Base-by-base conservation (phyloP, 2,329 filamentous ascomycete genomes). In the Colletotrichum eremochloae region DNA sequence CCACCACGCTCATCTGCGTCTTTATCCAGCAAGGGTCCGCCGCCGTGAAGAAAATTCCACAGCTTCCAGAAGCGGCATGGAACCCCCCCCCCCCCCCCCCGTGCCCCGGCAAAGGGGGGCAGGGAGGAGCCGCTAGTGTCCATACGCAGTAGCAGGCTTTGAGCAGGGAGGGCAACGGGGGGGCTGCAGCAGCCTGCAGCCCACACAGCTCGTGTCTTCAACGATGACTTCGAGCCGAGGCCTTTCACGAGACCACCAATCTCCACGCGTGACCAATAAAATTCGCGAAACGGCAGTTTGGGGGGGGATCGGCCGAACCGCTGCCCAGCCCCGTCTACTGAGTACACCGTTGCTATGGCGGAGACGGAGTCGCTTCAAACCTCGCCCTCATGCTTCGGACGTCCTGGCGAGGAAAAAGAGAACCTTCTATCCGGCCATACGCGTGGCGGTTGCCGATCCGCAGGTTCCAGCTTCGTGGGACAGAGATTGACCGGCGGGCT, bases 401-500 rank as follows among this genome's bases (percentile, higher is more conserved):
- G 38, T 63, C 67, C 65, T 56, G 56, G 60, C 14, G 36, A 55
- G 66, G 52, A 64, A 64, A 48, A 48, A 56, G 44, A 33, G 44
- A 46, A 46, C 18, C 53, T 18, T 53, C 57, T 44, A 52, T 33
- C 46, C 63, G 63, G 65, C 66, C 24, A 24, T 24, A 24, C 24
- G 24, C 24, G 24, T 24, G 64, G 68, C 64, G 68, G 68, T 64
- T 71, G 64, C 68, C 58, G 65, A 72, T 72, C 66, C 60, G 46
- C 69, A 65, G 69, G 69, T 63, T 44, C 69, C 69, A 72, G 46
- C 53, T 63, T 72, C 53, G 66, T 60, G 69, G 69, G 44, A 72
- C 40, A 48, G 48, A 60, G 60, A 72, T 60, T 60, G 44, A 46
- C 66, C 44, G 46, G n/a, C 48, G 38, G 14, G 29, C 38, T 38